Conservation (phyloP, 768 basidiomycete species). For the Termitomyces sp. region DNA sequence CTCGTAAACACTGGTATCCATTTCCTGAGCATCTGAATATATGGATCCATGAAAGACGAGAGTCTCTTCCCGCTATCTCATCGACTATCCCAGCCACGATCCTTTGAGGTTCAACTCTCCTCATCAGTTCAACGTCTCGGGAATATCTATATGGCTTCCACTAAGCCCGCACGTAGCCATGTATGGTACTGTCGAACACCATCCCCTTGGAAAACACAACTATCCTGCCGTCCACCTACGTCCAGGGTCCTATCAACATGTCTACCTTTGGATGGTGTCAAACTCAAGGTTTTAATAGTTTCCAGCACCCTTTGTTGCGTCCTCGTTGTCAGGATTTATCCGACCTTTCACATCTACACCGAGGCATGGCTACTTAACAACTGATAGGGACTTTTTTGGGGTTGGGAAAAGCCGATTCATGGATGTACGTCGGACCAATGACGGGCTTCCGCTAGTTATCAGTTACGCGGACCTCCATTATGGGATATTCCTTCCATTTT, state of each 20-base stretch:
- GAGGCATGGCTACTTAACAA: constrained; percentile 1
- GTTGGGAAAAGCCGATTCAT: not conserved
- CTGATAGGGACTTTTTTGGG: constrained; percentile 1
- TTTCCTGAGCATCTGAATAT: not conserved
- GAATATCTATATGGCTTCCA: not conserved
- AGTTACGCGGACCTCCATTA: constrained; percentile 3
- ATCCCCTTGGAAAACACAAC: constrained; percentile 1
- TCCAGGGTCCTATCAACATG: not conserved
- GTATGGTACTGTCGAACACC: not conserved
- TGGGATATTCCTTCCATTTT: not conserved
- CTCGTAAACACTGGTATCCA: not conserved
- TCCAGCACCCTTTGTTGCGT: not conserved
- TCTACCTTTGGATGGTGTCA: not conserved
- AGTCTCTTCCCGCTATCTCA: no score
- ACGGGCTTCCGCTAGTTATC: not conserved
- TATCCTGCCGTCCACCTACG: not conserved
- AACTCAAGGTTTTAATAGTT: not conserved
- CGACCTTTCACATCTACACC: not conserved
- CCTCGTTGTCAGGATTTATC: not conserved
- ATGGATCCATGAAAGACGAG: no score
- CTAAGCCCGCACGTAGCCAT: not conserved
- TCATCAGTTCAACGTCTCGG: no score
- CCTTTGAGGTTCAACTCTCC: no score
- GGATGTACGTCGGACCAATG: not conserved
- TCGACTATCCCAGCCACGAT: no score